Percentiles rank a stretch among this genome's conserved stretches.
phyloP scores from a whole-genome alignment of 2,329 filamentous ascomycete species.

The Parafenestella ontariensis region DNA sequence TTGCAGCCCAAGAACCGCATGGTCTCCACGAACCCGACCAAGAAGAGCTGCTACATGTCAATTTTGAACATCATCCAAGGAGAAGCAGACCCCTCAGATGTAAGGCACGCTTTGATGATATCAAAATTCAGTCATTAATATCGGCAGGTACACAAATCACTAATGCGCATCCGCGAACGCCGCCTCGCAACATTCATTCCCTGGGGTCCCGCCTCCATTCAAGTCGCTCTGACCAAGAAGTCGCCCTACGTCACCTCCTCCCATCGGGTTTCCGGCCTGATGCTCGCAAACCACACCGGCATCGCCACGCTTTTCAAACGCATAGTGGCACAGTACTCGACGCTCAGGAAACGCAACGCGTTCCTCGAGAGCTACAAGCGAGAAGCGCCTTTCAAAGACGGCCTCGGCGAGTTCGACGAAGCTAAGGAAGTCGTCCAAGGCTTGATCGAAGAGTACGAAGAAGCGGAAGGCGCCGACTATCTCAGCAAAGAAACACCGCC shows the following conservation, averaged over 20 bases:
- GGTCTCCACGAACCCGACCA: constrained; percentile 94
- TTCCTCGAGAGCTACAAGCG: constrained; percentile 98
- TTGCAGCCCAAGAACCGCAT: constrained; percentile 99
- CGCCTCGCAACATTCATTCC: constrained; percentile 95
- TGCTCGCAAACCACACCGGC: constrained; percentile 97
- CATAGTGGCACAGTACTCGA: constrained; percentile 90
- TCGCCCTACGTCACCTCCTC: constrained; percentile 95
- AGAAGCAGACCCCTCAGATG: constrained; percentile 96
- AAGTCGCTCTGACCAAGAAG: constrained; percentile 94
- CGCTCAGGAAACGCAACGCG: constrained; percentile 93
- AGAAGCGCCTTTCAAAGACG: constrained; percentile 90
- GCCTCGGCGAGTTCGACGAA: constrained; percentile 93
- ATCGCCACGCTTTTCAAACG: constrained; percentile 97
- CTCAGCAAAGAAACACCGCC: constrained; percentile 72
- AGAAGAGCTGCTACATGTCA: constrained; percentile 98
- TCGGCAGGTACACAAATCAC: constrained; percentile 83
- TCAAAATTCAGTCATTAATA: constrained; percentile 10
- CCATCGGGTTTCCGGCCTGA: constrained; percentile 92
- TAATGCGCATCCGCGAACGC: constrained; percentile 93
- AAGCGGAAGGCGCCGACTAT: constrained; percentile 89
- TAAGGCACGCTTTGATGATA: constrained; percentile 36
- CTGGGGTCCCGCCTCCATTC: constrained; percentile 97
- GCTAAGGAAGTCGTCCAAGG: constrained; percentile 90
- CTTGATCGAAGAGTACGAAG: constrained; percentile 93
- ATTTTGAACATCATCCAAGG: constrained; percentile 99